These are phyloP conservation scores for Tuber borchii DNA, from an alignment of 495 filamentous ascomycete genomes.

Conservation along the genomic window DNA sequence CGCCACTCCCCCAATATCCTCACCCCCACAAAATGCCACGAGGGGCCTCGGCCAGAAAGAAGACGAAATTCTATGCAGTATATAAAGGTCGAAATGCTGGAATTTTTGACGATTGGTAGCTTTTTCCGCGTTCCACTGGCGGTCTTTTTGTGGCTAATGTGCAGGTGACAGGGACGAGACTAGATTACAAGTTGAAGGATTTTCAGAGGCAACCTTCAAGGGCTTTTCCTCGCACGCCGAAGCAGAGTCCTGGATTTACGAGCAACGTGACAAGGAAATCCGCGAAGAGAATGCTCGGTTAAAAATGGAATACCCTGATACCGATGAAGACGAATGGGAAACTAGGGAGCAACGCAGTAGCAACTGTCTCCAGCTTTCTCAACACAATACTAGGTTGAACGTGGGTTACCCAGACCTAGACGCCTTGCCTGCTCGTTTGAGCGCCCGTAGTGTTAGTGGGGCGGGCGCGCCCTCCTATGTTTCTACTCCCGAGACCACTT, in stretches of 20 bases:
- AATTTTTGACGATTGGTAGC: slow-evolving; percentile 24
- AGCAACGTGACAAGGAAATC: slow-evolving; percentile 8
- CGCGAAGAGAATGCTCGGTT: slow-evolving; percentile 19
- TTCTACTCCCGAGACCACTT: background rate
- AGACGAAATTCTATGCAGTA: slow-evolving; percentile 20
- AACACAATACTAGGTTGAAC: background rate
- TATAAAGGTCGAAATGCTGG: slow-evolving; percentile 24
- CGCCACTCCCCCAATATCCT: background rate
- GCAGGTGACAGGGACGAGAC: slow-evolving; percentile 22
- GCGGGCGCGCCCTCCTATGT: background rate
- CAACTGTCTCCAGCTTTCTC: background rate
- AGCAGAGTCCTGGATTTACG: slow-evolving; percentile 26
- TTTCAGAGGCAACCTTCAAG: slow-evolving; percentile 28
- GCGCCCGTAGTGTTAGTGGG: background rate
- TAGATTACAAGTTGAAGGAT: slow-evolving; percentile 22
- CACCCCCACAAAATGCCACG: background rate
- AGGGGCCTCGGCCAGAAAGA: background rate
- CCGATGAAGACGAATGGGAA: background rate
- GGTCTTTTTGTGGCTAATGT: slow-evolving; percentile 9
- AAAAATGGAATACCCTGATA: slow-evolving; percentile 7
- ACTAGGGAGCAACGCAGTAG: background rate
- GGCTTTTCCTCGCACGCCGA: slow-evolving; percentile 18
- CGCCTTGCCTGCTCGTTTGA: background rate
- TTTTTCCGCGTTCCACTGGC: background rate
- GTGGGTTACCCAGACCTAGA: background rate